These are phyloP conservation scores for Alternaria tenuissima DNA, from an alignment of 2,329 filamentous ascomycete genomes.

Conservation along the genomic window DNA sequence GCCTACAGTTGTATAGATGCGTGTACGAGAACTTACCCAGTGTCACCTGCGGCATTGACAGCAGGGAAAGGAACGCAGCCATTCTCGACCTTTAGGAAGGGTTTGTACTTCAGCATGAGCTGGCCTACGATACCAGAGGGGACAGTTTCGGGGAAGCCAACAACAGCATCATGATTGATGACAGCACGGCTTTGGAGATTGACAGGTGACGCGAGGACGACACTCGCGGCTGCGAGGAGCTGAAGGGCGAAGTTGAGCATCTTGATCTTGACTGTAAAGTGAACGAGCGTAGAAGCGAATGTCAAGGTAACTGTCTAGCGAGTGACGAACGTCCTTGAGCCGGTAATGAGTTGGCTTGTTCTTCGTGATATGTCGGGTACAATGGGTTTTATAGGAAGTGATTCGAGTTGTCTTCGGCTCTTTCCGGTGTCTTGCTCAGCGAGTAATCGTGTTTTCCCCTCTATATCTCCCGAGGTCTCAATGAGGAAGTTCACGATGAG, in stretches of 20 bases:
- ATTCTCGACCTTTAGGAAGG: slow-evolving; percentile 62
- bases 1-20: neutral
- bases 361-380: neutral
- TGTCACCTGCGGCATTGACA: slow-evolving; percentile 66
- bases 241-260: slow-evolving; percentile 40
- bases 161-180: slow-evolving; percentile 58
- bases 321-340: neutral
- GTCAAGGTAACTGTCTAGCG: neutral
- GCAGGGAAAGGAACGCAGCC: slow-evolving; percentile 71
- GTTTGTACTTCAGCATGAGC: slow-evolving; percentile 65
- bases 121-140: slow-evolving; percentile 58
- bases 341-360: neutral
- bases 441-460: neutral
- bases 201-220: slow-evolving; percentile 35
- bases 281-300: neutral
- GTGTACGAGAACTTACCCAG: slow-evolving; percentile 55
- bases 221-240: slow-evolving; percentile 31
- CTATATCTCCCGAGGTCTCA: neutral
- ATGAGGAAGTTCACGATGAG: slow-evolving; percentile 9
- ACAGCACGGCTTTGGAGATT: slow-evolving; percentile 51
- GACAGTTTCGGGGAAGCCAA: slow-evolving; percentile 63
- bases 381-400: slow-evolving; percentile 5
- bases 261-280: slow-evolving; percentile 1
- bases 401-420: neutral
- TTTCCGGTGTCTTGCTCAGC: neutral